Base-by-base conservation (phyloP, 306 rosid species). In the Vigna nakashimae region DNA sequence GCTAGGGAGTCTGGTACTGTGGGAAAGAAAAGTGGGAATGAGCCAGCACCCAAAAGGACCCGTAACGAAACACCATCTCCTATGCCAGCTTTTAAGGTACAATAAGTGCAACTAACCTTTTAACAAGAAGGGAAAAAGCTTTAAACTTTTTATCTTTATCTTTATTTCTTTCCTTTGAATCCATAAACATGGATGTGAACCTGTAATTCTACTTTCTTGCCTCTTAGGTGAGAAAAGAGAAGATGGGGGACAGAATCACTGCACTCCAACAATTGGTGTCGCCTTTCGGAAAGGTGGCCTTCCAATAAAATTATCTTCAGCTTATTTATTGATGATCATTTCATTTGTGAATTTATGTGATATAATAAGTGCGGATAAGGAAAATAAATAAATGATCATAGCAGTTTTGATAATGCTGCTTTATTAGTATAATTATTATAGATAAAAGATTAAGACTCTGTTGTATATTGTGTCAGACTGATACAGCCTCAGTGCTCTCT, bases 211-310 rank as follows among this genome's bases (percentile, higher is more conserved):
- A 72, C 64, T 64, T 38, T 77, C 30, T 71, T 76, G 14, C 40
- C 49, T 71, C 63, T 82, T 78, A 96, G 99, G 97, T 92, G 86
- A 92, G 98, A 86, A 96, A 96, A 84, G 98, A 96, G 88, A 96
- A 96, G 90, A 95, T 95, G 99, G 99, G 99, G 89, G 99, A 95
- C 98, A 92, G 99, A 95, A 91, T 95, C 96, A 95, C 97, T 91
- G 99, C 98, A 36, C 99, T 95, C 86, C 99, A 95, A 87, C 99
- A 95, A 91, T 92, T 95, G 78, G 99, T 95, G 82, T 91, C 99
- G 32, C 99, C 99, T 92, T 95, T 95, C 79, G 99, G 99, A 92
- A 96, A 96, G 97, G 99, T 96, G 45, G 73, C 63, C 84, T 82
- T 80, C 69, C 22, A 65, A 75, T 66, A 75, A 76, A 77, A 73